Percentiles rank a stretch among this genome's conserved stretches.
Conservation (phyloP, 208 protist species). For the Leishmania turanica region DNA sequence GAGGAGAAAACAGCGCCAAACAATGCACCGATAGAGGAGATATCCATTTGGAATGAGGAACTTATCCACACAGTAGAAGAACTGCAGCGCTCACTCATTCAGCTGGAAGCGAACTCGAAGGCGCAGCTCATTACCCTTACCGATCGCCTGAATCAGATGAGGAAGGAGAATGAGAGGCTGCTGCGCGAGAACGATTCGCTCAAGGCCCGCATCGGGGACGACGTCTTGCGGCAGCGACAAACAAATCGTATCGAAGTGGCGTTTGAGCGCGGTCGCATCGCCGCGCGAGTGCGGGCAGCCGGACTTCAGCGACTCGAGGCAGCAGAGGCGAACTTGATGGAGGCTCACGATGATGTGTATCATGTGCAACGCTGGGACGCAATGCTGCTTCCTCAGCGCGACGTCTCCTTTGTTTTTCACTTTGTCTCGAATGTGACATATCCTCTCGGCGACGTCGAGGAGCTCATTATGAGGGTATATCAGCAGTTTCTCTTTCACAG, state of each 20-base stretch:
- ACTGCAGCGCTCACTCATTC: constrained; percentile 53
- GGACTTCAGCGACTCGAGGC: constrained; percentile 71
- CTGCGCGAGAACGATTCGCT: constrained; percentile 66
- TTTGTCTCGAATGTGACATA: constrained; percentile 53
- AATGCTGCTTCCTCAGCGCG: constrained; percentile 56
- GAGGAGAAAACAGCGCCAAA: constrained; percentile 18
- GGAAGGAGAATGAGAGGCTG: constrained; percentile 36
- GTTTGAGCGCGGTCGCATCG: constrained; percentile 50
- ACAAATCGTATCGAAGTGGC: constrained; percentile 79
- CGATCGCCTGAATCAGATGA: constrained; percentile 42
- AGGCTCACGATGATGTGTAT: constrained; percentile 84
- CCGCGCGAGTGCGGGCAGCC: constrained; percentile 53
- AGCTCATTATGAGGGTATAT: constrained; percentile 76
- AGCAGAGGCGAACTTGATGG: constrained; percentile 76
- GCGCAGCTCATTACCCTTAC: constrained; percentile 52
- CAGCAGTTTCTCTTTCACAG: constrained; percentile 60
- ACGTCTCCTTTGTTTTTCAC: constrained; percentile 85
- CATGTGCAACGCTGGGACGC: constrained; percentile 79
- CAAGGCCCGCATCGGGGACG: constrained; percentile 72
- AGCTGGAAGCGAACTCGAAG: constrained; percentile 56
- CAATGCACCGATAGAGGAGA: constrained; percentile 34
- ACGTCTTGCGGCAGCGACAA: constrained; percentile 75
- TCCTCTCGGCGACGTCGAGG: constrained; percentile 43
- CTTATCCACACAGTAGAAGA: constrained; percentile 68
- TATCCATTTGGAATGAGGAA: constrained; percentile 63